These are phyloP conservation scores for Fraxinus americana DNA, from an alignment of 257 asterid species.

Conservation along the genomic window DNA sequence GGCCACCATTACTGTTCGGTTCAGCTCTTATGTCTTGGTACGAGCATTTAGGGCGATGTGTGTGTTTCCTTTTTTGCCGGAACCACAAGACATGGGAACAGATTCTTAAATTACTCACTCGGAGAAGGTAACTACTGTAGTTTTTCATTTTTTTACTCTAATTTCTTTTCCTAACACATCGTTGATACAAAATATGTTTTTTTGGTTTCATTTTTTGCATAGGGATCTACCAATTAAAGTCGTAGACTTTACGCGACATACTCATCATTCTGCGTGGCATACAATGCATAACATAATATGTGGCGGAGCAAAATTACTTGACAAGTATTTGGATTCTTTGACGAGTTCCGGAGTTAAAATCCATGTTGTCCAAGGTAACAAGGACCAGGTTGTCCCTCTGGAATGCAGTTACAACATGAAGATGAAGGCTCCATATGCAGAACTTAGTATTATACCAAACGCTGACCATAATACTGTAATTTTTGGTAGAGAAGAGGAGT, in stretches of 20 bases:
- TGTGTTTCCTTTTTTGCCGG: conserved; percentile 67
- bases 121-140: conserved; percentile 45
- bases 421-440: conserved; percentile 50
- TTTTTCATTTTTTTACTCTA: neutral
- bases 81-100: conserved; percentile 71
- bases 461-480: conserved; percentile 63
- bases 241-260: conserved; percentile 60
- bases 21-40: conserved; percentile 94
- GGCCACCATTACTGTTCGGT: conserved; percentile 76
- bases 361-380: conserved; percentile 53
- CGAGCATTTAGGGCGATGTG: conserved; percentile 81
- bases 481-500: conserved; percentile 48
- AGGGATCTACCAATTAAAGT: conserved; percentile 54
- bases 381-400: conserved; percentile 67
- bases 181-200: neutral
- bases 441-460: conserved; percentile 43
- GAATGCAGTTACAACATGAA: conserved; percentile 62
- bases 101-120: conserved; percentile 48
- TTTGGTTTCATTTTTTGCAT: neutral
- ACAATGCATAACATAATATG: conserved; percentile 80
- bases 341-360: conserved; percentile 44
- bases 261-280: conserved; percentile 93
- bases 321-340: conserved; percentile 56
- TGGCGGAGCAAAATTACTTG: conserved; percentile 69
- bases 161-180: neutral